Evolutionary conservation across 139 green algal species (phyloP).

Genomic region (Pleodorina starrii): DNA sequence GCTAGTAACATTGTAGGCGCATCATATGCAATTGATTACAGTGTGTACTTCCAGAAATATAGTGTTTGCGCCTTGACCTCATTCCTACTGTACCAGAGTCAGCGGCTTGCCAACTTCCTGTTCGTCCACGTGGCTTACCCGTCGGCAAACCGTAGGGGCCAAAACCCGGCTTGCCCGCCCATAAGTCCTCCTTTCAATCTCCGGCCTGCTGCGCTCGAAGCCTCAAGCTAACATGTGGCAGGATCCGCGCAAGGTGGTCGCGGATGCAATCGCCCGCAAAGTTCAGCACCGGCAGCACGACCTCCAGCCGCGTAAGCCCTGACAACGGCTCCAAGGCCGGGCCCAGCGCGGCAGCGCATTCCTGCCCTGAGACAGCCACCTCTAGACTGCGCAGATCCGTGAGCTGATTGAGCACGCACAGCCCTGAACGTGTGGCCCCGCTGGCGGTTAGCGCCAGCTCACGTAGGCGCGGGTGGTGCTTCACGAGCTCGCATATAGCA

Average conservation of each 20-base stretch:
- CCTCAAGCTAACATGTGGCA: background rate
- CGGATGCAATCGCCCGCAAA: slow-evolving; percentile 7
- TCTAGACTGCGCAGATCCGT: background rate
- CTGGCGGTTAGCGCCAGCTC: background rate
- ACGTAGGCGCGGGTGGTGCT: background rate
- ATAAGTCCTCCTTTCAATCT: too few species aligned
- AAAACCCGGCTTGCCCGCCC: too few species aligned
- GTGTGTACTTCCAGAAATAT: too few species aligned
- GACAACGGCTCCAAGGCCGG: background rate
- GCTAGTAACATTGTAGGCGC: too few species aligned
- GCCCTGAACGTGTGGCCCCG: background rate
- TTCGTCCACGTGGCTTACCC: too few species aligned
- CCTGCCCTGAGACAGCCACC: background rate
- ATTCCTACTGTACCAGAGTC: too few species aligned
- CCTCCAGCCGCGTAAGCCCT: background rate
- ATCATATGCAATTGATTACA: too few species aligned
- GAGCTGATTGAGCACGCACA: background rate
- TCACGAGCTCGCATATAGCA: background rate
- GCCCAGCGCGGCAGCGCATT: background rate
- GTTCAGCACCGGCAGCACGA: background rate
- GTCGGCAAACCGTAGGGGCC: too few species aligned
- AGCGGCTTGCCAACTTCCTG: too few species aligned
- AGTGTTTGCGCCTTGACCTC: too few species aligned
- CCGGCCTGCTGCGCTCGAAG: background rate
- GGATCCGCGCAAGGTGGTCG: background rate